Conservation (phyloP, 208 protist species). For the Angomonas deanei region DNA sequence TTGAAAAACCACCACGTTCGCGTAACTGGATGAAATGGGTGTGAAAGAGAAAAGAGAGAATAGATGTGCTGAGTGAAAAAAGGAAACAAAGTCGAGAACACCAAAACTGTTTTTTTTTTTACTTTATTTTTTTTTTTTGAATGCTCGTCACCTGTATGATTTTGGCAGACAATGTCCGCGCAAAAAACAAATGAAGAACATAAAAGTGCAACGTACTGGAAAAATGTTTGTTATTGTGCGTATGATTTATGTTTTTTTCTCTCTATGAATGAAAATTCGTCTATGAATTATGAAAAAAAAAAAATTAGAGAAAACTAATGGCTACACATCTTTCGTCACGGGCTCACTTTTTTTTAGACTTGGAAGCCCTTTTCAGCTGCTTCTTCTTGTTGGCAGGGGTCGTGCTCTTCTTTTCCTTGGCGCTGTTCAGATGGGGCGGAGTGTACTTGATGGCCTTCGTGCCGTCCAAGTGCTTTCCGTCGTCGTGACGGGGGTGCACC, state of each 20-base stretch:
- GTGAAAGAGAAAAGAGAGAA: background rate
- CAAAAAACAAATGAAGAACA: conserved; percentile 9
- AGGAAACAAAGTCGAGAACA: background rate
- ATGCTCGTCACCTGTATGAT: conserved; percentile 3
- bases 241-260: too few relatives aligned
- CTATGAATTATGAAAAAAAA: conserved; percentile 3
- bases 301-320: background rate
- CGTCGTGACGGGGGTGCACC: conserved; percentile 5
- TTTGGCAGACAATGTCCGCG: background rate
- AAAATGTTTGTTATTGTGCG: too few relatives aligned
- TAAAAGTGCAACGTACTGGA: too few relatives aligned
- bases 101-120: background rate
- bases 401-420: background rate
- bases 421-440: background rate
- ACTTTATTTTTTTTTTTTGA: conserved; percentile 8
- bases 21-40: background rate
- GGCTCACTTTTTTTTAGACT: conserved; percentile 22
- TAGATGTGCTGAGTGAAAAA: background rate
- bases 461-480: conserved; percentile 1
- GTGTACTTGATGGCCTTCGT: background rate
- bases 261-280: background rate
- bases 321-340: background rate
- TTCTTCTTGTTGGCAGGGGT: background rate
- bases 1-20: background rate
- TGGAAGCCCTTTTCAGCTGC: conserved; percentile 8